Evolutionary conservation across 495 filamentous ascomycete genomes (phyloP).

Genomic region (Penicillium cosmopolitanum): DNA sequence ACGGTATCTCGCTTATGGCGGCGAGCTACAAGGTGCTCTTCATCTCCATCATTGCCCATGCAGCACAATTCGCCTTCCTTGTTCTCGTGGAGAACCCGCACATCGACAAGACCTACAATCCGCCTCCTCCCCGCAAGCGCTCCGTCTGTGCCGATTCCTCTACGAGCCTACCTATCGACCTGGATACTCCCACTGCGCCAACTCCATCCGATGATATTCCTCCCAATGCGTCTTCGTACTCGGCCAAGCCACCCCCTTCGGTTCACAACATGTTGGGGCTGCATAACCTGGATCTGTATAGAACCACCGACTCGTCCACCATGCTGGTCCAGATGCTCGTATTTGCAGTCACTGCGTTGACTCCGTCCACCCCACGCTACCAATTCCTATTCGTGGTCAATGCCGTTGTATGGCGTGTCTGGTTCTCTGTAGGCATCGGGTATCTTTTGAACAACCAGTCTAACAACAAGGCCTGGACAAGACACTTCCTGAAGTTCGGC

Average conservation of each 20-base stretch:
- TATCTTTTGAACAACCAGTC: conserved; percentile 84
- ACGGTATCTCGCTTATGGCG: conserved; percentile 97
- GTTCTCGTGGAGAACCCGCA: conserved; percentile 92
- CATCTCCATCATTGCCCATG: conserved; percentile 94
- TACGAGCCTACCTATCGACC: conserved; percentile 35
- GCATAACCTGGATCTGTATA: conserved; percentile 83
- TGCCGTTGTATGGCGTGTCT: conserved; percentile 82
- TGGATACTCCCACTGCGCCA: conserved; percentile 43
- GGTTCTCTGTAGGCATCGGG: conserved; percentile 90
- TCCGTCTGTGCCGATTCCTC: conserved; percentile 43
- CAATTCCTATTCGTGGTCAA: conserved; percentile 80
- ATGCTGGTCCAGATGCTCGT: conserved; percentile 75
- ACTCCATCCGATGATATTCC: conserved; percentile 42
- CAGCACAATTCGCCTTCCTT: conserved; percentile 92
- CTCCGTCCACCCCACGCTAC: conserved; percentile 73
- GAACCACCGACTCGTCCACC: conserved; percentile 80
- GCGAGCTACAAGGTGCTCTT: conserved; percentile 96
- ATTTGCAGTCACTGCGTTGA: conserved; percentile 69
- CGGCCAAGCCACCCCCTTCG: conserved; percentile 57
- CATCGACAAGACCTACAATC: conserved; percentile 97
- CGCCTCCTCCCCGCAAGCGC: conserved; percentile 75
- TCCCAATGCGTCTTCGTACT: conserved; percentile 43
- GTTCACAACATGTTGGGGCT: conserved; percentile 82
- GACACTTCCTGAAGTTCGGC: conserved; percentile 96
- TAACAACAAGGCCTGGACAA: conserved; percentile 86